Evolutionary conservation across 2,329 filamentous ascomycete species (phyloP), one percentile per base, ranked within the genome.

Genomic region (Rugonectria rugulosa): DNA sequence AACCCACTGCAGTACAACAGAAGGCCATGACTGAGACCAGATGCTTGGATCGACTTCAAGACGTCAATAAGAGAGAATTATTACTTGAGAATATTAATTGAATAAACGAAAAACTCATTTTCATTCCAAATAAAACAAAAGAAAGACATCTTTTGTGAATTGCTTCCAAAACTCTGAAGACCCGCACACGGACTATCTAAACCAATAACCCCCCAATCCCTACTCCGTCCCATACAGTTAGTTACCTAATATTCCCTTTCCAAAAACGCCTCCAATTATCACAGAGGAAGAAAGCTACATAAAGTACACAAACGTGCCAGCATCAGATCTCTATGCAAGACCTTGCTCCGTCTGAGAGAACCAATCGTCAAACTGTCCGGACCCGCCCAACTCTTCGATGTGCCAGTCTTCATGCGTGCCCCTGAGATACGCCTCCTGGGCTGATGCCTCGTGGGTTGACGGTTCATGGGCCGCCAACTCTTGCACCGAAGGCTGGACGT

Each of bases 371-470:
- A 71, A 73, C 42, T 71, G 68, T 19, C 63, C 62, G 17, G 57
- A 60, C 19, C 68, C 67, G 8, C 71, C 70, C 8, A 76, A 51
- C 17, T 72, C 64, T 57, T 73, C 70, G 8, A 75, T 61, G 50
- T 70, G 63, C 74, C 74, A 76, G 45, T 73, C 73, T 10, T 61
- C 63, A 26, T 71, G 64, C 9, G 61, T 66, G 19, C 74, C 73
- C 37, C 62, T 68, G 23, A 76, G 63, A 42, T 71, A 73, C 6
- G 55, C 63, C 17, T 70, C 67, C 42, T 70, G 68, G 15, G 62
- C 58, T 42, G 50, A n/a, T n/a, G n/a, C n/a, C n/a, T n/a, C n/a
- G n/a, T n/a, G n/a, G n/a, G n/a, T n/a, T n/a, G n/a, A n/a, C n/a
- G n/a, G n/a, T n/a, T n/a, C n/a, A n/a, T n/a, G n/a, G n/a, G n/a